phyloP scores from a whole-genome alignment of 2,329 filamentous ascomycete species.

The Westerdykella aurantiaca region DNA sequence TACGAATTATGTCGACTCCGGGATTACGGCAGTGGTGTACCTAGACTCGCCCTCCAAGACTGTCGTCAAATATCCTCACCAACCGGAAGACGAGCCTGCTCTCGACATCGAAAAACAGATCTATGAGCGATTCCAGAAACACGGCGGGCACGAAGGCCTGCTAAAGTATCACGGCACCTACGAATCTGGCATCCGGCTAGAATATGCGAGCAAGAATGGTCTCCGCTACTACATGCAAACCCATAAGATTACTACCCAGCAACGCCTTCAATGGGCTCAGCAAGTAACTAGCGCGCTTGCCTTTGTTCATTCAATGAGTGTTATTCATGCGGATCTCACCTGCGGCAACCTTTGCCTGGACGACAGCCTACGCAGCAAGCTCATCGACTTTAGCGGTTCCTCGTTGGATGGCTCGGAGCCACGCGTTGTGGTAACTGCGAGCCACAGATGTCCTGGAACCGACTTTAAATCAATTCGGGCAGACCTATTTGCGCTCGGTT shows the following conservation, averaged over 20 bases:
- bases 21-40: slow-evolving; percentile 7
- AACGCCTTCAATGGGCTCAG: slow-evolving; percentile 9
- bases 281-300: slow-evolving; percentile 8
- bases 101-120: slow-evolving; percentile 10
- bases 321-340: slow-evolving; percentile 13
- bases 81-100: slow-evolving; percentile 5
- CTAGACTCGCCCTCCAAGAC: slow-evolving; percentile 9
- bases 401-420: slow-evolving; percentile 10
- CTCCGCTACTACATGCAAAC: slow-evolving; percentile 7
- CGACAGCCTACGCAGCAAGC: slow-evolving; percentile 7
- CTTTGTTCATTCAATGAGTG: slow-evolving; percentile 11
- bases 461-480: slow-evolving; percentile 3
- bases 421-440: slow-evolving; percentile 5
- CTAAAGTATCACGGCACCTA: slow-evolving; percentile 6
- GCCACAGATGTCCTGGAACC: slow-evolving; percentile 6
- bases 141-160: slow-evolving; percentile 8
- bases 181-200: slow-evolving; percentile 9
- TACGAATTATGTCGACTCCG: slow-evolving; percentile 4
- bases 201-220: slow-evolving; percentile 4
- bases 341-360: slow-evolving; percentile 12
- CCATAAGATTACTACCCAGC: slow-evolving; percentile 5
- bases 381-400: slow-evolving; percentile 11
- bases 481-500: slow-evolving; percentile 10
- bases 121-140: slow-evolving; percentile 10
- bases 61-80: slow-evolving; percentile 11